A percentile compares a stretch with the other conserved stretches of the same genome.
phyloP scores from a whole-genome alignment of 2,329 filamentous ascomycete species.

The Cytospora piceae region DNA sequence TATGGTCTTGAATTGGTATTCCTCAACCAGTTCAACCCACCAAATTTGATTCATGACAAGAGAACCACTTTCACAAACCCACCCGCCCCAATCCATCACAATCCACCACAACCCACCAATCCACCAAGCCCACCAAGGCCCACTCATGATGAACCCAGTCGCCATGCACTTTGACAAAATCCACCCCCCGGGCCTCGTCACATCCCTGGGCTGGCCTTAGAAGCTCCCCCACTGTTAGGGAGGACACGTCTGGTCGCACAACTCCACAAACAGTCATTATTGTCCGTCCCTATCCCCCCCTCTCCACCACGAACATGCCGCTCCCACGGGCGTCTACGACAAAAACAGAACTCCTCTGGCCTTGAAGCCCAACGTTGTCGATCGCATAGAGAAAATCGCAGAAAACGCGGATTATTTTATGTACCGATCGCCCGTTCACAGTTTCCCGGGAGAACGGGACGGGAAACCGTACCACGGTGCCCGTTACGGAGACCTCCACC shows the following conservation, averaged over 20 bases:
- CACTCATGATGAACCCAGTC: constrained; percentile 26
- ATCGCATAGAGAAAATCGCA: not conserved
- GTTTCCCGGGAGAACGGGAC: not conserved
- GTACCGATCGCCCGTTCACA: not conserved
- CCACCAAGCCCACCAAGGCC: constrained; percentile 4
- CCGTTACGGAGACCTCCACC: too few relatives aligned
- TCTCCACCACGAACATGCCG: not conserved
- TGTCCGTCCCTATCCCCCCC: not conserved
- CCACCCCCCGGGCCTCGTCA: constrained; percentile 4
- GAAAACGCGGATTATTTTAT: too few relatives aligned
- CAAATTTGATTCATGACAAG: constrained; percentile 7
- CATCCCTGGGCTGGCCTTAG: not conserved
- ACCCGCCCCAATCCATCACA: not conserved
- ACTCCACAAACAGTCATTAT: constrained; percentile 1
- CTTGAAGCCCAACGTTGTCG: not conserved
- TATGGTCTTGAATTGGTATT: not conserved
- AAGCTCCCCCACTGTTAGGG: constrained; percentile 1
- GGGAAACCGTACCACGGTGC: too few relatives aligned
- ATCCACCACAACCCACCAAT: not conserved
- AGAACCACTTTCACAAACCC: constrained; percentile 20
- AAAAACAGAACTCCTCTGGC: not conserved
- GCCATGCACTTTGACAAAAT: constrained; percentile 21
- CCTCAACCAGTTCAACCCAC: not conserved
- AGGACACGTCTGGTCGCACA: not conserved
- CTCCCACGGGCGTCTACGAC: not conserved